A percentile compares a stretch with the other conserved stretches of the same genome.
Conservation (phyloP, 371 early-diverging fungal species). For the Nematocida displodere region DNA sequence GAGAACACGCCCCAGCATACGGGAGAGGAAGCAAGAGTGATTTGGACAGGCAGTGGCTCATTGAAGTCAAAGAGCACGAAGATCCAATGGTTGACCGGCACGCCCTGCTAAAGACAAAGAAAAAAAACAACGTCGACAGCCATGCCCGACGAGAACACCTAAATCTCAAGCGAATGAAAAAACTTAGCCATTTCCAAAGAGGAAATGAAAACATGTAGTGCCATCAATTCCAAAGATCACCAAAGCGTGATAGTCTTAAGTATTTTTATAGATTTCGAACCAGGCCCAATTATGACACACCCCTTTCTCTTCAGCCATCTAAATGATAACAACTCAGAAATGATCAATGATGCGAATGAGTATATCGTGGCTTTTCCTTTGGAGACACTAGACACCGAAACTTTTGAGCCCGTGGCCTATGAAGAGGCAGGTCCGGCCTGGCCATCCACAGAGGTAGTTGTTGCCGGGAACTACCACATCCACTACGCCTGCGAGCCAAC, state of each 20-base stretch:
- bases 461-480: too few relatives aligned
- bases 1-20: constrained; percentile 78
- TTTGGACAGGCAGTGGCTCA: constrained; percentile 37
- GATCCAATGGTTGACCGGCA: constrained; percentile 38
- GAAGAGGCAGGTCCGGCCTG: background rate
- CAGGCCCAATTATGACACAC: too few relatives aligned
- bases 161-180: constrained; percentile 33
- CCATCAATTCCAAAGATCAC: background rate
- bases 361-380: too few relatives aligned
- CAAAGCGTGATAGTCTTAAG: too few relatives aligned
- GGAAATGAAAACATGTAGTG: background rate
- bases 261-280: too few relatives aligned
- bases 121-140: constrained; percentile 4
- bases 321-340: background rate
- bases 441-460: background rate
- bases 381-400: background rate
- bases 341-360: background rate
- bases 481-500: background rate
- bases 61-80: constrained; percentile 37
- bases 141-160: constrained; percentile 14
- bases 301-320: background rate
- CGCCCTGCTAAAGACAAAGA: constrained; percentile 2
- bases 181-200: constrained; percentile 28
- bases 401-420: background rate
- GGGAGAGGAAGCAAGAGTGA: constrained; percentile 78